Conservation (phyloP, 129 eudicot species). For the Flaveria sonorensis region DNA sequence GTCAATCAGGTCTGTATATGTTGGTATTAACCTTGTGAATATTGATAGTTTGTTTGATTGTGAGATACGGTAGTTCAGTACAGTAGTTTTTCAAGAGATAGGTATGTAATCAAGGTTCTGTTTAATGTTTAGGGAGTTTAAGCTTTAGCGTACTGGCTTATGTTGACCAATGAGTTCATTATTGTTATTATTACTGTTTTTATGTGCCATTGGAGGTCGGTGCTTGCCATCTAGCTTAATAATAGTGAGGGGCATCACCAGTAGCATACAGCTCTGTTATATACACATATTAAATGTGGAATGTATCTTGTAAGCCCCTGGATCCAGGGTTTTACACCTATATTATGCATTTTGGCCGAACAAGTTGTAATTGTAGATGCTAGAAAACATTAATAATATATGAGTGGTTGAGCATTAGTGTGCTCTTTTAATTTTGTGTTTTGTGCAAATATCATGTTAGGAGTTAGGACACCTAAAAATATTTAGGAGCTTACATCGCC, state of each 20-base stretch:
- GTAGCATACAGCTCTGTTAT: not conserved
- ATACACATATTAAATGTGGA: not conserved
- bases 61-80: slow-evolving; percentile 1
- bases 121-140: not conserved
- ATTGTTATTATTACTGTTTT: too few relatives aligned
- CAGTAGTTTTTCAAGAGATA: slow-evolving; percentile 16
- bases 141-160: too few relatives aligned
- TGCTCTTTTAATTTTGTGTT: not conserved
- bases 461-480: not conserved
- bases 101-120: not conserved
- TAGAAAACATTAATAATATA: not conserved
- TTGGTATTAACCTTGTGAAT: not conserved
- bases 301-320: not conserved
- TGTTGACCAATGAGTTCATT: too few relatives aligned
- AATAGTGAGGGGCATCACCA: too few relatives aligned
- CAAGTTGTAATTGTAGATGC: slow-evolving; percentile 18
- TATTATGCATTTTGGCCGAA: slow-evolving; percentile 3
- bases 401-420: slow-evolving; percentile 2
- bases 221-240: too few relatives aligned
- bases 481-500: not conserved
- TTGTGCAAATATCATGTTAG: slow-evolving; percentile 12
- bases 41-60: not conserved
- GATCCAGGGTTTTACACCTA: not conserved
- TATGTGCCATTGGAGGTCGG: too few relatives aligned
- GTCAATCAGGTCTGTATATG: slow-evolving; percentile 73